These are phyloP conservation scores for Citrus inodora DNA, from an alignment of 345 rosid genomes.

Conservation along the genomic window DNA sequence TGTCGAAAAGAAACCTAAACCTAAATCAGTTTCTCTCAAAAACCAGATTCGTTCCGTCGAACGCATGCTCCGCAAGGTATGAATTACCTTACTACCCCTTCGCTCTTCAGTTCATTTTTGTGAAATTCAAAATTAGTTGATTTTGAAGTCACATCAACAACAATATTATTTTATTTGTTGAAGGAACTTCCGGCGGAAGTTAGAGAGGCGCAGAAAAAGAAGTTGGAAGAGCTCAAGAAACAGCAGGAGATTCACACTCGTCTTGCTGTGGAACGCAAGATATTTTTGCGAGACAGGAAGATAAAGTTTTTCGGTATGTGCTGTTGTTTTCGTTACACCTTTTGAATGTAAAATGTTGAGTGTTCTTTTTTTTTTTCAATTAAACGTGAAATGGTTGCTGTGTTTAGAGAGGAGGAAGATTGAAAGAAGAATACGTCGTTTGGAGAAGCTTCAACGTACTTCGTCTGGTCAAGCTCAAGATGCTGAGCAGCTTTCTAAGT, in stretches of 20 bases:
- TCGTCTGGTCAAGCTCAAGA: conserved; percentile 73
- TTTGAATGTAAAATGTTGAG: neutral
- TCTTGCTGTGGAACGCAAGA: conserved; percentile 79
- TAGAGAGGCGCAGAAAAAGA: conserved; percentile 66
- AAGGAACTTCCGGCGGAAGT: conserved; percentile 76
- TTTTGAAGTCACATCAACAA: neutral
- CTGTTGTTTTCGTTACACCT: neutral
- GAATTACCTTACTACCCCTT: neutral
- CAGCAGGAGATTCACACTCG: conserved; percentile 86
- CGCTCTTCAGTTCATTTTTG: neutral
- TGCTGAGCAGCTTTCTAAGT: conserved; percentile 64
- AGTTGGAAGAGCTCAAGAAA: conserved; percentile 71
- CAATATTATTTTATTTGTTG: neutral
- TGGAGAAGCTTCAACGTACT: conserved; percentile 88
- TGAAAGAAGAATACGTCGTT: conserved; percentile 79
- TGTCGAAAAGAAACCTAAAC: conserved; percentile 78
- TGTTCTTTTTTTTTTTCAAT: neutral
- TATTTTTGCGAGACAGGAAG: conserved; percentile 85
- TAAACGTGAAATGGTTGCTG: neutral
- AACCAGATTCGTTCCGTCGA: conserved; percentile 95
- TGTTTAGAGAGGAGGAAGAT: conserved; percentile 84
- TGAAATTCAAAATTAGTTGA: too few species aligned
- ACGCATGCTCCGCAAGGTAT: conserved; percentile 96
- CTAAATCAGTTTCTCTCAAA: conserved; percentile 70
- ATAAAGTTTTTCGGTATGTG: conserved; percentile 83